phyloP scores from a whole-genome alignment of 2,329 filamentous ascomycete genomes.

The Claviceps paspali region DNA sequence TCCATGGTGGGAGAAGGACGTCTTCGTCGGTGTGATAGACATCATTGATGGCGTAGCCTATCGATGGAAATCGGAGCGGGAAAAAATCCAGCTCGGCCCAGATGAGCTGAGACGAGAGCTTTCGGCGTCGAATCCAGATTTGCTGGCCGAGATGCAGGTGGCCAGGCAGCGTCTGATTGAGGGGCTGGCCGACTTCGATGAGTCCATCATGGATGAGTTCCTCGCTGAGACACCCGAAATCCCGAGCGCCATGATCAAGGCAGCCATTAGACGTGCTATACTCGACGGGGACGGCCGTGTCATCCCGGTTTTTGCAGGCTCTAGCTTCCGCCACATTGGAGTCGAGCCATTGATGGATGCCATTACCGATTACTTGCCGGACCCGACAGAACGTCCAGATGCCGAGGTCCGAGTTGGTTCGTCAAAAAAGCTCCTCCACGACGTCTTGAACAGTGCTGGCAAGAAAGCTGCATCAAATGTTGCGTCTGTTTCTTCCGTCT shows the following conservation, averaged over 20 bases:
- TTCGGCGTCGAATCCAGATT: slow-evolving; percentile 29
- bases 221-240: slow-evolving; percentile 67
- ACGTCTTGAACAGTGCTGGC: slow-evolving; percentile 24
- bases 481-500: slow-evolving; percentile 51
- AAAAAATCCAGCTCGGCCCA: slow-evolving; percentile 21
- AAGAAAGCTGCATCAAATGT: slow-evolving; percentile 22
- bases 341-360: slow-evolving; percentile 85
- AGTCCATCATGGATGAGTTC: slow-evolving; percentile 70
- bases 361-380: slow-evolving; percentile 74
- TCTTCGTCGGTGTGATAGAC: slow-evolving; percentile 74
- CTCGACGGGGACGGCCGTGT: slow-evolving; percentile 52
- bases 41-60: slow-evolving; percentile 61
- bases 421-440: slow-evolving; percentile 20
- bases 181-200: slow-evolving; percentile 75
- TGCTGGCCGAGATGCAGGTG: slow-evolving; percentile 51
- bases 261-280: slow-evolving; percentile 60
- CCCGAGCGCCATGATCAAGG: slow-evolving; percentile 47
- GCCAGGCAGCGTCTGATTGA: slow-evolving; percentile 71
- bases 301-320: slow-evolving; percentile 78
- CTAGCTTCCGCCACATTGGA: slow-evolving; percentile 86
- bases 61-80: slow-evolving; percentile 42
- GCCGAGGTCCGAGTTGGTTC: slow-evolving; percentile 58
- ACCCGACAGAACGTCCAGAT: slow-evolving; percentile 64
- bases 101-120: slow-evolving; percentile 25
- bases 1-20: slow-evolving; percentile 78